Base-by-base conservation (phyloP, 192 early-diverging fungal species). In the Umbelopsis vinacea region DNA sequence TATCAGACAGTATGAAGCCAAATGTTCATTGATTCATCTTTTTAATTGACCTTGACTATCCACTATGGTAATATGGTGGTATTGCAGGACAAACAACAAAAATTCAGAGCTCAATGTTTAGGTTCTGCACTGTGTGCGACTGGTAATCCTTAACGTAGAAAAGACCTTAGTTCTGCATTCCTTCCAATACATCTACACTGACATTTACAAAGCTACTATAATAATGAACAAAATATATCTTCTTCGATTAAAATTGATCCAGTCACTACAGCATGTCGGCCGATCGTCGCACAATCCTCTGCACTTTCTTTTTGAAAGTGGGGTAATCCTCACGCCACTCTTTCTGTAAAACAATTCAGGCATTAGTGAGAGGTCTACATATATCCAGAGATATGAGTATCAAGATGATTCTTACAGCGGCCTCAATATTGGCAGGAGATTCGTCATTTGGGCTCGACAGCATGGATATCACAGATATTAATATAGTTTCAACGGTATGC, bases 361-460 rank as follows among this genome's bases (percentile, higher is more conserved):
- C 8, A 23, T 45, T 53, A 53, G n/a, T 24, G 14, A 6, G 21
- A 6, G 7, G 35, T 63, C 53, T 23, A 21, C 17, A 38, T 15
- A 2, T 29, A 46, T 23, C 11, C 15, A 21, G 17, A 6, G 5
- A 68, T 54, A 9, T 46, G 73, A 29, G 52, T 35, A 67, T 5
- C 22, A 50, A 70, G 35, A 79, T 43, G 40, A 60, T 23, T 79
- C 88, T 79, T 86, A 94, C 90, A n/a, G 95, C 96, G 1, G 97
- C 95, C 67, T 98, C 94, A 21, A 96, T 83, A 71, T 99, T 98
- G 12, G 97, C 96, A 9, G 97, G 96, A 24, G 92, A 94, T 71
- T 99, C 94, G 77, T 94, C 93, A 81, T 99, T 99, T 23, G 97
- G 97, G 40, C 85, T 86, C 33, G 89, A 91, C 15, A 99, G 84